These are phyloP conservation scores for Teunomyces funiuensis DNA, from an alignment of 805 yeast species.

Conservation along the genomic window DNA sequence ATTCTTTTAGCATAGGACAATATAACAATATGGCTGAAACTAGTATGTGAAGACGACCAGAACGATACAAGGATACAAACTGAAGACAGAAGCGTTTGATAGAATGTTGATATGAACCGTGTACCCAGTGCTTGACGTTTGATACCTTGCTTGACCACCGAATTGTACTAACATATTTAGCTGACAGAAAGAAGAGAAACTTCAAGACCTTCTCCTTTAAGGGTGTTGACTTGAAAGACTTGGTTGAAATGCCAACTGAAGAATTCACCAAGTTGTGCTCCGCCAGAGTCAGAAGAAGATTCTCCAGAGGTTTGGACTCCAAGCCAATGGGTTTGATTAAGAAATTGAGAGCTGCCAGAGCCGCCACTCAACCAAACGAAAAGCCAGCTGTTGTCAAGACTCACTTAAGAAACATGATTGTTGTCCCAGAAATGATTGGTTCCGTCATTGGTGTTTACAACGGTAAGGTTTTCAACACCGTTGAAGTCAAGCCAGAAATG, in stretches of 20 bases:
- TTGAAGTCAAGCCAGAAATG: slow-evolving; percentile 99
- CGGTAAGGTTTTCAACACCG: slow-evolving; percentile 99
- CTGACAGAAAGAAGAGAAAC: slow-evolving; percentile 79
- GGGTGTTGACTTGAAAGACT: slow-evolving; percentile 96
- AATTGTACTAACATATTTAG: slow-evolving; percentile 30
- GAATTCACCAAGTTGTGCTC: slow-evolving; percentile 95
- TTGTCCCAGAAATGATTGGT: slow-evolving; percentile 99
- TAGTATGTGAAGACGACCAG: slow-evolving; percentile 26
- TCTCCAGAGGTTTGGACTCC: slow-evolving; percentile 94
- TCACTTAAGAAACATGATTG: slow-evolving; percentile 97
- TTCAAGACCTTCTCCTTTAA: slow-evolving; percentile 98
- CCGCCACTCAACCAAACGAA: slow-evolving; percentile 85
- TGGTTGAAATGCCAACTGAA: slow-evolving; percentile 91
- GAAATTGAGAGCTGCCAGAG: slow-evolving; percentile 97
- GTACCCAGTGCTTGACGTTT: background rate
- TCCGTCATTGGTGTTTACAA: slow-evolving; percentile 98
- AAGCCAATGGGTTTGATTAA: slow-evolving; percentile 95
- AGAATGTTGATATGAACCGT: no score
- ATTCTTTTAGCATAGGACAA: slow-evolving; percentile 10
- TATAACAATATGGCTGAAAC: slow-evolving; percentile 34
- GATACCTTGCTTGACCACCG: background rate
- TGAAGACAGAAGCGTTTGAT: no score
- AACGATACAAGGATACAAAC: no score
- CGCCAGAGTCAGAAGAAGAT: slow-evolving; percentile 99
- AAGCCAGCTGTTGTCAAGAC: slow-evolving; percentile 98